Evolutionary conservation across 2,329 filamentous ascomycete species (phyloP).

Genomic region (Geosmithia flava): DNA sequence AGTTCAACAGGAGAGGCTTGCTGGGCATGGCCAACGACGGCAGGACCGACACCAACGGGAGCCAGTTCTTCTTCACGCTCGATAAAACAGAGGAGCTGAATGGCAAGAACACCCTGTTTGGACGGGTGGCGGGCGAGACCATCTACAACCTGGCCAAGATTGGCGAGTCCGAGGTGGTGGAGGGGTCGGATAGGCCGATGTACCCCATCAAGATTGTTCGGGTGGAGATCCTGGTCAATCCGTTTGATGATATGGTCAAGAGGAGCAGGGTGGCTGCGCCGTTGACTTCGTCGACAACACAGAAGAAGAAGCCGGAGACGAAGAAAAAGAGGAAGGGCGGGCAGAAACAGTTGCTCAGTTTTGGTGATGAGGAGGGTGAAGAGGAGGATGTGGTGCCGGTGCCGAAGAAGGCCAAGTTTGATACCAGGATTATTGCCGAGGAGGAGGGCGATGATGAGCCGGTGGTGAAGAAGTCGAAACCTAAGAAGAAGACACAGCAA

Average conservation of each 20-base stretch:
- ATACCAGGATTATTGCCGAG: conserved; percentile 58
- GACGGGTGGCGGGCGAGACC: conserved; percentile 80
- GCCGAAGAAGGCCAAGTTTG: conserved; percentile 67
- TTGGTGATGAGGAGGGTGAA: conserved; percentile 61
- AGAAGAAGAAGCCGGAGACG: conserved; percentile 21
- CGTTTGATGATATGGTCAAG: conserved; percentile 71
- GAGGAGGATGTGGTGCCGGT: conserved; percentile 39
- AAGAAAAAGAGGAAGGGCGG: conserved; percentile 61
- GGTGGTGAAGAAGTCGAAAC: conserved; percentile 11
- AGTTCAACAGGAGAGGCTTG: conserved; percentile 83
- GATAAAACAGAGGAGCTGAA: conserved; percentile 75
- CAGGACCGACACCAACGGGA: conserved; percentile 67
- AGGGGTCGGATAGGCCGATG: conserved; percentile 68
- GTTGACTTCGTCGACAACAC: conserved; percentile 20
- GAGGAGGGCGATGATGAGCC: conserved; percentile 27
- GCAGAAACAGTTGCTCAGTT: conserved; percentile 67
- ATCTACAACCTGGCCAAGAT: conserved; percentile 95
- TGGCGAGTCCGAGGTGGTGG: conserved; percentile 72
- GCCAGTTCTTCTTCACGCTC: conserved; percentile 94
- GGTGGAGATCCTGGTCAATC: conserved; percentile 68
- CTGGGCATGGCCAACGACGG: conserved; percentile 95
- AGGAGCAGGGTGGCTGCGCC: conserved; percentile 41
- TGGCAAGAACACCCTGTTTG: conserved; percentile 88
- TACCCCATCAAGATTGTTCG: conserved; percentile 72
- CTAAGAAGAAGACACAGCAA: conserved; percentile 10